Evolutionary conservation across 148 eudicot genomes (phyloP).

Genomic region (Arctostaphylos glauca): DNA sequence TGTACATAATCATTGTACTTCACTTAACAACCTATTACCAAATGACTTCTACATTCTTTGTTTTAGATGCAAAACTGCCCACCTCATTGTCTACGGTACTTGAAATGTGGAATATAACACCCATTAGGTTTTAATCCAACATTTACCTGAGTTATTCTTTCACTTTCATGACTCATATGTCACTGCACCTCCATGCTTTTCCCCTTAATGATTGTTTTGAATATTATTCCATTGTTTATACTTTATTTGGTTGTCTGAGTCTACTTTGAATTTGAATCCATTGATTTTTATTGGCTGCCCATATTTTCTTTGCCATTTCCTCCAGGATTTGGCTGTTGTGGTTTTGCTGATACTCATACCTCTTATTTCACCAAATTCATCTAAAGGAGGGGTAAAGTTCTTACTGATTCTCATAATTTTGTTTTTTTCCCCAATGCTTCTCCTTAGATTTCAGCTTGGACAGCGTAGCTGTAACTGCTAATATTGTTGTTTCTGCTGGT

Average conservation of each 20-base stretch:
- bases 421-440: not conserved
- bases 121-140: not conserved
- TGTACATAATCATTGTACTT: not conserved
- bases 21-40: conserved; percentile 7
- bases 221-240: not conserved
- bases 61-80: conserved; percentile 7
- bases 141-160: not conserved
- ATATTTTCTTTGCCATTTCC: not conserved
- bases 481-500: conserved; percentile 5
- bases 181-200: conserved; percentile 4
- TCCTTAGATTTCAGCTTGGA: not conserved
- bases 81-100: not conserved
- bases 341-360: conserved; percentile 97
- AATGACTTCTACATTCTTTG: not conserved
- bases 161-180: not conserved
- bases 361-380: conserved; percentile 93
- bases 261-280: not conserved
- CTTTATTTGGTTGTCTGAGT: not conserved
- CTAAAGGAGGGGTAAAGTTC: conserved; percentile 96
- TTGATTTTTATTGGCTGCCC: conserved; percentile 1
- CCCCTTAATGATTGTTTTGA: conserved; percentile 10
- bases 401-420: conserved; percentile 16
- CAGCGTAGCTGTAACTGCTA: not conserved
- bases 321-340: conserved; percentile 98
- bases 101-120: not conserved